These are phyloP conservation scores for Curvularia spicifera DNA, from an alignment of 2,329 filamentous ascomycete species.

Conservation along the genomic window DNA sequence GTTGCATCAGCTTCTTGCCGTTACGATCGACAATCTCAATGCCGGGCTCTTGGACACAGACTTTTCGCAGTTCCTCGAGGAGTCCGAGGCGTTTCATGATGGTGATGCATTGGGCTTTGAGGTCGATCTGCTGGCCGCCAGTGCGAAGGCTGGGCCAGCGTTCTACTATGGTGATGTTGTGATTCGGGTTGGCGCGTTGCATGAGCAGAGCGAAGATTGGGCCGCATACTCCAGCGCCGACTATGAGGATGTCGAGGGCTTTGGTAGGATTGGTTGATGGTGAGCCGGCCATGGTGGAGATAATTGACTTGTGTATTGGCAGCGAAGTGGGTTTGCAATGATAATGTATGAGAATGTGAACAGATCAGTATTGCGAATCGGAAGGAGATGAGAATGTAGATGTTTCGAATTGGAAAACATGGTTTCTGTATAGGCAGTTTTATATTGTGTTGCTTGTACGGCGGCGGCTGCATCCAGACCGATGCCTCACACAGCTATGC, in stretches of 20 bases:
- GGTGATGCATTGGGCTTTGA: constrained; percentile 52
- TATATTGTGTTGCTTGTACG: not conserved
- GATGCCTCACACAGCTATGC: not conserved
- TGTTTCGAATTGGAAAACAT: not conserved
- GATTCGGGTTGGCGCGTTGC: constrained; percentile 47
- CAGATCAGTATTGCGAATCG: too few species aligned
- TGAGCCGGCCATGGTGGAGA: constrained; percentile 1
- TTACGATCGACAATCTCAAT: constrained; percentile 43
- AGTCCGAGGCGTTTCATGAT: constrained; percentile 52
- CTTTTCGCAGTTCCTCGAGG: constrained; percentile 41
- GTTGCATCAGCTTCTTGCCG: constrained; percentile 23
- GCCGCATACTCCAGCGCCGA: constrained; percentile 38
- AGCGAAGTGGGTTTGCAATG: not conserved
- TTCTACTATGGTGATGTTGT: constrained; percentile 53
- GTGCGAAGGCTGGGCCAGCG: constrained; percentile 52
- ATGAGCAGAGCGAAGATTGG: constrained; percentile 60
- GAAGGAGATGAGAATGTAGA: too few species aligned
- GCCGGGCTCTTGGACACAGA: constrained; percentile 50
- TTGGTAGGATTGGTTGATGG: not conserved
- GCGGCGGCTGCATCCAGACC: not conserved
- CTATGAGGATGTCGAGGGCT: constrained; percentile 37
- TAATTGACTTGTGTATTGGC: not conserved
- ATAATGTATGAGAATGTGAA: too few species aligned
- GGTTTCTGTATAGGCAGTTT: too few species aligned
- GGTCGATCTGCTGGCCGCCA: constrained; percentile 55